Conservation (phyloP, 2,329 filamentous ascomycete species). For the Passalora sequoiae region DNA sequence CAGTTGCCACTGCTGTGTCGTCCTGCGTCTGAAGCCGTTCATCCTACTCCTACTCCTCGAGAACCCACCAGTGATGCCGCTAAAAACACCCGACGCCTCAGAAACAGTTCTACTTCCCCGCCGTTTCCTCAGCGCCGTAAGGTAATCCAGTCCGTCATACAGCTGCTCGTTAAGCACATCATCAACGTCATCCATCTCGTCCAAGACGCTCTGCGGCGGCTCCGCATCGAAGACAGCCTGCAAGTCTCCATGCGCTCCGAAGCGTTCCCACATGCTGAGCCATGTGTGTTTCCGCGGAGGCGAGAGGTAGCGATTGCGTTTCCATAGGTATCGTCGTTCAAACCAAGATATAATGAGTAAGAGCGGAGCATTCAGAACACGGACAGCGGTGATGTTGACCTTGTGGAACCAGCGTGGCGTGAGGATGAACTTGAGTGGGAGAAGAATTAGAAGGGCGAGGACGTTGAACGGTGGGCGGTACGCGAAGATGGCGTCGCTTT, state of each 20-base stretch:
- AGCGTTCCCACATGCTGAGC: slow-evolving; percentile 58
- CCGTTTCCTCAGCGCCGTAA: slow-evolving; percentile 25
- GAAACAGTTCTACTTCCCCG: slow-evolving; percentile 26
- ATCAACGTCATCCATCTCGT: slow-evolving; percentile 47
- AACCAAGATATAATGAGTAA: slow-evolving; percentile 65
- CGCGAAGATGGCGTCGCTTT: slow-evolving; percentile 75
- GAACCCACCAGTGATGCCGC: slow-evolving; percentile 4
- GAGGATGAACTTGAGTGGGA: slow-evolving; percentile 72
- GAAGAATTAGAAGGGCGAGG: slow-evolving; percentile 64
- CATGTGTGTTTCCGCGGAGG: slow-evolving; percentile 40
- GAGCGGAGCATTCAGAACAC: slow-evolving; percentile 68
- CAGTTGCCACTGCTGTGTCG: not conserved
- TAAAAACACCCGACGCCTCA: slow-evolving; percentile 17
- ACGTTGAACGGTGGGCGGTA: slow-evolving; percentile 83
- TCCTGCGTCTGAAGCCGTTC: slow-evolving; percentile 14
- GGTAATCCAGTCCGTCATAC: slow-evolving; percentile 32
- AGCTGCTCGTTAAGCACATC: slow-evolving; percentile 42
- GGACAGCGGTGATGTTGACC: slow-evolving; percentile 73
- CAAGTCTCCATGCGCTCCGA: slow-evolving; percentile 67
- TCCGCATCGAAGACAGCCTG: slow-evolving; percentile 68
- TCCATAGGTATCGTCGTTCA: slow-evolving; percentile 67
- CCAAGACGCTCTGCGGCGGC: slow-evolving; percentile 54
- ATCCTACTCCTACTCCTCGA: slow-evolving; percentile 19
- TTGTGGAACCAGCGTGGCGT: slow-evolving; percentile 86
- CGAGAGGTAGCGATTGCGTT: slow-evolving; percentile 29